Conservation (phyloP, 305 asterid genomes). For the Coffea humblotiana region DNA sequence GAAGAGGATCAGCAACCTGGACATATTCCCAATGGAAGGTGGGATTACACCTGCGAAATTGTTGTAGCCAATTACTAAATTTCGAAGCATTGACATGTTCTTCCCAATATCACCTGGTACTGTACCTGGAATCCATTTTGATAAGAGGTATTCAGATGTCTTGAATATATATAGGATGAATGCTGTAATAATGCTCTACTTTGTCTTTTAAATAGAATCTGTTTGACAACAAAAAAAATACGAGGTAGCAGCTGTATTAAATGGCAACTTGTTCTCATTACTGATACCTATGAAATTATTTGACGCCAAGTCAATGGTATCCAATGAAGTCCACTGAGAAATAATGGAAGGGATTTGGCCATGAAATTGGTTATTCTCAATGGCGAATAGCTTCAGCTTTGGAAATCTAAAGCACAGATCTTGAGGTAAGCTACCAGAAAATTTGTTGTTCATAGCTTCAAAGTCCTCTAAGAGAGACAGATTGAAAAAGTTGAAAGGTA, state of each 20-base stretch:
- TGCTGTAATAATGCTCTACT: no score
- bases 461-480: not conserved
- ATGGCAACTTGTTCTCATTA: no score
- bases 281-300: constrained; percentile 7
- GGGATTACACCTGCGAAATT: constrained; percentile 1
- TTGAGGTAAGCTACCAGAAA: constrained; percentile 1
- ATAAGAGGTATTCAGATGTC: no score
- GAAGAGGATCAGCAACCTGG: not conserved
- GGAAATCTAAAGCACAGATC: constrained; percentile 11
- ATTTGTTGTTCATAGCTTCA: not conserved
- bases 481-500: not conserved
- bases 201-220: no score
- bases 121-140: not conserved
- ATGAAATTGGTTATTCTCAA: not conserved
- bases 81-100: constrained; percentile 11
- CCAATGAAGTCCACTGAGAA: not conserved
- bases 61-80: not conserved
- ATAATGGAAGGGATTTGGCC: not conserved
- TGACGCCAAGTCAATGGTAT: not conserved
- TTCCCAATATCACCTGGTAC: constrained; percentile 5
- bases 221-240: no score
- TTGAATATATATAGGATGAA: no score
- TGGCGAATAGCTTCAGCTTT: not conserved
- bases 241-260: no score
- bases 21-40: constrained; percentile 10